These are phyloP conservation scores for Flaveria linearis DNA, from an alignment of 129 eudicot species.

Conservation along the genomic window DNA sequence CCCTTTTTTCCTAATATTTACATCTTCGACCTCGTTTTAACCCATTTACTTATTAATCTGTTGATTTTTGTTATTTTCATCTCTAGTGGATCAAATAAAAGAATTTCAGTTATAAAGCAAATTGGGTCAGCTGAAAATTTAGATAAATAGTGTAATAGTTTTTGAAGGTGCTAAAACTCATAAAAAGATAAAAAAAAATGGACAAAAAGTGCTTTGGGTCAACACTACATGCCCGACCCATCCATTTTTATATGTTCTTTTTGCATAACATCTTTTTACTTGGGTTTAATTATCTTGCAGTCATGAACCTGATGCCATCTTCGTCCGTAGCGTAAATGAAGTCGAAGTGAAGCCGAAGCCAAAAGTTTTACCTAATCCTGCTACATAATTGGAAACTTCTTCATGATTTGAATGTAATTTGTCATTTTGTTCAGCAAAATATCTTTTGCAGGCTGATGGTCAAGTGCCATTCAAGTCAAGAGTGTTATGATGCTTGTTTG, in stretches of 20 bases:
- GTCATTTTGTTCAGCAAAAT: constrained; percentile 36
- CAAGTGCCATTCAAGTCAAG: constrained; percentile 26
- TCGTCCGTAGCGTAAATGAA: constrained; percentile 80
- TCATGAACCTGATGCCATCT: constrained; percentile 90
- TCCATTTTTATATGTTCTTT: not conserved
- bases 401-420: constrained; percentile 19
- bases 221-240: not conserved
- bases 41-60: not conserved
- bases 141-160: too few relatives aligned
- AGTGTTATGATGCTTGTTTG: constrained; percentile 23
- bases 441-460: constrained; percentile 25
- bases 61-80: not conserved
- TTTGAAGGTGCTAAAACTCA: not conserved
- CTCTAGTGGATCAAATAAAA: constrained; percentile 1
- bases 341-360: constrained; percentile 98
- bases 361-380: constrained; percentile 66
- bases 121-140: too few relatives aligned
- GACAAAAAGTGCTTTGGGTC: not conserved
- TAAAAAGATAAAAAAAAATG: not conserved
- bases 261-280: not conserved
- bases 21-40: not conserved
- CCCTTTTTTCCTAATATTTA: not conserved
- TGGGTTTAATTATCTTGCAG: constrained; percentile 41
- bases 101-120: too few relatives aligned
- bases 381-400: constrained; percentile 44